These are phyloP conservation scores for Magnolia kwangsiensis DNA, from an alignment of 164 flowering plant species.

Conservation along the genomic window DNA sequence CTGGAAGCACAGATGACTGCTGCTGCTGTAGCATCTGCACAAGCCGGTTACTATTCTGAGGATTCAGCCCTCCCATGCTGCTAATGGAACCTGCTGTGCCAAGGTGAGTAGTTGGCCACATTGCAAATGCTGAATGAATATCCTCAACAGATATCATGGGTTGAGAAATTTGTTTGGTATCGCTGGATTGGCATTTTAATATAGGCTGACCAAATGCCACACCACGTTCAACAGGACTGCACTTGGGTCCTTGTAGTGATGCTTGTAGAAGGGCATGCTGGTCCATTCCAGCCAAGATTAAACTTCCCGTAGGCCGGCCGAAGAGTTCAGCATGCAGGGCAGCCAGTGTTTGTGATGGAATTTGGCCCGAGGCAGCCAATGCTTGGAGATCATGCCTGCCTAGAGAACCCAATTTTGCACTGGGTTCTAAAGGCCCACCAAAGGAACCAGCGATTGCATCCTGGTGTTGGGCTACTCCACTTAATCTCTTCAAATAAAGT, in stretches of 20 bases:
- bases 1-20: slow-evolving; percentile 35
- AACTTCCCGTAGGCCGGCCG: slow-evolving; percentile 50
- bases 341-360: slow-evolving; percentile 69
- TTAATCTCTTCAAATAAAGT: slow-evolving; percentile 70
- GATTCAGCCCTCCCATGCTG: slow-evolving; percentile 29
- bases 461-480: slow-evolving; percentile 64
- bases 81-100: slow-evolving; percentile 29
- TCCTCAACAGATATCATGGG: slow-evolving; percentile 35
- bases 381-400: slow-evolving; percentile 67
- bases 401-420: slow-evolving; percentile 42
- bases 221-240: slow-evolving; percentile 45
- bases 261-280: slow-evolving; percentile 52
- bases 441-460: slow-evolving; percentile 45
- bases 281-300: slow-evolving; percentile 43
- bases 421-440: slow-evolving; percentile 49
- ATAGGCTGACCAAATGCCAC: slow-evolving; percentile 54
- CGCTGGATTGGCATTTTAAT: slow-evolving; percentile 43
- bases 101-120: slow-evolving; percentile 47
- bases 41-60: slow-evolving; percentile 38
- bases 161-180: slow-evolving; percentile 45
- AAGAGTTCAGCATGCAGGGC: slow-evolving; percentile 71
- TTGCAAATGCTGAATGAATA: slow-evolving; percentile 38
- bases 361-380: slow-evolving; percentile 74
- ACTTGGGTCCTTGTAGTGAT: slow-evolving; percentile 46
- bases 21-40: slow-evolving; percentile 40